Conservation (phyloP, 1,284 basidiomycete species). For the Cryptococcus sp. region DNA sequence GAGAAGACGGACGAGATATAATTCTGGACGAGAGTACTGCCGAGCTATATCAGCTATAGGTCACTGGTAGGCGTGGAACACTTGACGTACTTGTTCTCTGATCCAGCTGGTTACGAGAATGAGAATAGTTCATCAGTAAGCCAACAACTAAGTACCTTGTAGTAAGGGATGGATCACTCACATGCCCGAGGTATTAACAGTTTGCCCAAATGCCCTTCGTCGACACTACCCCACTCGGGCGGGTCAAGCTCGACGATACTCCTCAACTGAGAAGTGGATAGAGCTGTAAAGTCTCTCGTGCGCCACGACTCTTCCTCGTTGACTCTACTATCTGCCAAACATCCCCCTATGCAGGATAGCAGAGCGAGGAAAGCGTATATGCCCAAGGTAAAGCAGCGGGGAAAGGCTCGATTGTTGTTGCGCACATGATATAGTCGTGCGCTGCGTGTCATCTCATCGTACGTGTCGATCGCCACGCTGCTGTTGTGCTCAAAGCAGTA, state of each 20-base stretch:
- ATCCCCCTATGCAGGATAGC: no score
- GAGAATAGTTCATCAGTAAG: background rate
- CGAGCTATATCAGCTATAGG: no score
- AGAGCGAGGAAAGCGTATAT: background rate
- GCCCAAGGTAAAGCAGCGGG: no score
- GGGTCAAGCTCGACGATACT: constrained; percentile 33
- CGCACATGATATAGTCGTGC: background rate
- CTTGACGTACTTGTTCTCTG: constrained; percentile 44
- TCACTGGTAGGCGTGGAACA: constrained; percentile 1
- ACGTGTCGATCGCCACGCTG: background rate
- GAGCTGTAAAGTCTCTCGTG: constrained; percentile 11
- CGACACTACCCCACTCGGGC: constrained; percentile 40
- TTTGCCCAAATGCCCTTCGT: constrained; percentile 66
- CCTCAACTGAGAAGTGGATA: constrained; percentile 18
- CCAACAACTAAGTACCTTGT: background rate
- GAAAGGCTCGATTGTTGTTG: background rate
- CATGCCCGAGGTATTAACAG: constrained; percentile 79
- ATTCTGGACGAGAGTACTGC: constrained; percentile 74
- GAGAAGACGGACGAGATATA: constrained; percentile 72
- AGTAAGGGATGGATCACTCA: constrained; percentile 54
- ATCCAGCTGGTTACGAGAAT: constrained; percentile 41
- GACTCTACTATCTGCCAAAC: background rate
- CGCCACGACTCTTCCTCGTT: constrained; percentile 1
- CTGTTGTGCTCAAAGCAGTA: no score
- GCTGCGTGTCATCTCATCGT: background rate